Evolutionary conservation across 495 filamentous ascomycete genomes (phyloP), one percentile per base, ranked within the genome.

Genomic region (Lentithecium fluviatile): DNA sequence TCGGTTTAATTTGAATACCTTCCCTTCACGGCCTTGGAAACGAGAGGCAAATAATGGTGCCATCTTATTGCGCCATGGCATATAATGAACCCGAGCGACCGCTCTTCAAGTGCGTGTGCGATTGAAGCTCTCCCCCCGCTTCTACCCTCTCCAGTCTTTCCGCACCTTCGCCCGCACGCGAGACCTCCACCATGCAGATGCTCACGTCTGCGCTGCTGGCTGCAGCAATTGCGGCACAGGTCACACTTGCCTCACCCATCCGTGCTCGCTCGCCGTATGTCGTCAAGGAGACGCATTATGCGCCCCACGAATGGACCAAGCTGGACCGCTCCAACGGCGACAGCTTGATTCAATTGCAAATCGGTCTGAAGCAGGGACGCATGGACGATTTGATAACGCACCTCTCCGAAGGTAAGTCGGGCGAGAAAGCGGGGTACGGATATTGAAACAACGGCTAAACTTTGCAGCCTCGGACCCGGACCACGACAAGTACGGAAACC

Each of bases 201-300:
- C 17, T 64, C 20, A 23, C 45, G 13, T 36, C 46, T 21, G 37
- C 52, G 6, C 37, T 67, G 47, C 51, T 67, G 3, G 52, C 59
- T 21, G 58, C 58, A 37, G 62, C 58, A 43, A 56, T 65, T 53
- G 52, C 58, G 45, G 62, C 61, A 2, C 57, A 58, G 34, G 45
- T 29, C 21, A 62, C 50, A 24, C 37, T 68, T 45, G 56, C 60
- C 12, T 37, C 29, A 0, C 68, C 65, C 15, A 62, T 67, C 40
- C 54, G 29, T 50, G 51, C 70, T 49, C 66, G 68, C 24, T 70
- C 62, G 38, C 36, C 63, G 1, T 83, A 83, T 64, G 73, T 69
- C 13, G 74, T 83, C 46, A 85, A 83, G 67, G 82, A 83, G 36
- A 65, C 71, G 24, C 80, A 83, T 56, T 55, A 65, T 54, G 76